Evolutionary conservation across 116 monocot genomes (phyloP), one percentile per base, ranked within the genome.

Genomic region (Papilionanthe hybrid): DNA sequence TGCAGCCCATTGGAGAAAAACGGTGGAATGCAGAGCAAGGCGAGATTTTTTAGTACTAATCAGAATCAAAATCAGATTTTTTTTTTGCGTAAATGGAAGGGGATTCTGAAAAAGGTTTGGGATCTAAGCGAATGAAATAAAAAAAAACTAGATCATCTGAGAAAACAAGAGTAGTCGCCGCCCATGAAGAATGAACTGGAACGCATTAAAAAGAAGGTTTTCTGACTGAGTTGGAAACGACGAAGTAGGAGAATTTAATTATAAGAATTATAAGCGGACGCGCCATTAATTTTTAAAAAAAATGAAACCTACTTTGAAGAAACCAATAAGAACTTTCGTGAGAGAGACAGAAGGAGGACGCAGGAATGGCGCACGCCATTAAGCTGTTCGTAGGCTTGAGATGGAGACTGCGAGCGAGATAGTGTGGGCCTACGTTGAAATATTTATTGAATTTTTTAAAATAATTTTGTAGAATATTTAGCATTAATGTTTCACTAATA

Each of bases 1-100:
- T 17, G 42, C 81, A 81, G n/a, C 81, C 81, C 81, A 81, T 81
- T 41, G 75, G 60, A 43, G 41, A 0, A 42, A 81, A 74, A 49
- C 15, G 7, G 53, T 17, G 49, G 49, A 49, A 50, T 28, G 5
- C 17, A n/a, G 27, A 75, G 7, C 2, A 44, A 17, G 75, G 75
- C 20, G 11, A 75, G 8, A 17, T 3, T 15, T 53, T 42, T 72
- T 22, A 9, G 13, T 5, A 20, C n/a, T 6, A 20, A 1, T 9
- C 4, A 20, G n/a, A 43, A n/a, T 4, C 17, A 44, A 73, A 73
- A 69, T 30, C 18, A 37, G 37, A 69, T 5, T 1, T 69, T 66
- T 65, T 5, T 2, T 32, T 32, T 32, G 32, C 1, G 32, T 32
- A 32, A 32, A 32, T 32, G 32, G 3, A 32, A 32, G 32, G 67